Conservation (phyloP, 2,329 filamentous ascomycete genomes). For the Alternaria alternata region DNA sequence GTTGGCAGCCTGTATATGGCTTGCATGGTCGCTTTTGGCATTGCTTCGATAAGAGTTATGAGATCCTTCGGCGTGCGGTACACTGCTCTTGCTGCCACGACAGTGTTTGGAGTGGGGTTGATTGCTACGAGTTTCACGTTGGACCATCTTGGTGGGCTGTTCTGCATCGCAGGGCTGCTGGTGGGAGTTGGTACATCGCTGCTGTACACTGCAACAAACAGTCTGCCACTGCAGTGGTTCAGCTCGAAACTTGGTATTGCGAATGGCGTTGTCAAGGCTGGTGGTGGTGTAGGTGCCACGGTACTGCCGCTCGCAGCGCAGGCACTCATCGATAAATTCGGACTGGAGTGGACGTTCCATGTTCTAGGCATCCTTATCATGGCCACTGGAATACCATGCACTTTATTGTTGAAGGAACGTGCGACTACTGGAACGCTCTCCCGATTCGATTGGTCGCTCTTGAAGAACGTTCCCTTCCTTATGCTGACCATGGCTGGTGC, state of each 20-base stretch:
- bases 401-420: constrained; percentile 33
- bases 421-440: constrained; percentile 35
- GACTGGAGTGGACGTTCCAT: constrained; percentile 18
- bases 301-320: constrained; percentile 36
- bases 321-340: constrained; percentile 34
- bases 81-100: constrained; percentile 60
- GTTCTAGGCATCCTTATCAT: neutral
- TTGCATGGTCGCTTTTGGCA: constrained; percentile 61
- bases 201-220: constrained; percentile 52
- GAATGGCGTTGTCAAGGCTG: constrained; percentile 40
- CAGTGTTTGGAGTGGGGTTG: constrained; percentile 60
- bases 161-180: constrained; percentile 50
- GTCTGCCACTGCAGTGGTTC: constrained; percentile 39
- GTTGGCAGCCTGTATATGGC: constrained; percentile 64
- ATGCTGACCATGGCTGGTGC: constrained; percentile 37
- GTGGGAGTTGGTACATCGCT: constrained; percentile 56
- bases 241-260: constrained; percentile 36
- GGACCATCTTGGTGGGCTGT: neutral
- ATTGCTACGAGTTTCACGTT: constrained; percentile 58
- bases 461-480: constrained; percentile 29
- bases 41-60: constrained; percentile 62
- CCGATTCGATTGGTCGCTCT: constrained; percentile 32
- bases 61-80: constrained; percentile 58
- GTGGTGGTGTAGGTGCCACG: constrained; percentile 38
- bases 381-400: constrained; percentile 36